A percentile compares a stretch with the other conserved stretches of the same genome.
Evolutionary conservation across 140 eudicot genomes (phyloP).

Genomic region (Ambrosia hybrid): DNA sequence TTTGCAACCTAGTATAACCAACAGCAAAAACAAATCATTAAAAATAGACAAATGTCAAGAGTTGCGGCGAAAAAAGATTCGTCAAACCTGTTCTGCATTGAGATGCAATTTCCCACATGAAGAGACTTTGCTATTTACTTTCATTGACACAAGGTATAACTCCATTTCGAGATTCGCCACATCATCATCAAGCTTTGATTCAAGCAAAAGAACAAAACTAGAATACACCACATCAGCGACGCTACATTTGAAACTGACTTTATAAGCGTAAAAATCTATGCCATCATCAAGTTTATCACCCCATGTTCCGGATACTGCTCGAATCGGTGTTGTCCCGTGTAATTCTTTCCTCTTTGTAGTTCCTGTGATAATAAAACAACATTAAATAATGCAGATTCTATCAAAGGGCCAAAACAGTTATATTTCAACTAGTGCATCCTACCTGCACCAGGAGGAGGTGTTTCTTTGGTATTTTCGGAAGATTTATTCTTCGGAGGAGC

Average conservation of each 20-base stretch:
- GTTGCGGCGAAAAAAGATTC: too few relatives aligned
- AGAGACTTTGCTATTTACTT: conserved; percentile 61
- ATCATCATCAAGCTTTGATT: conserved; percentile 75
- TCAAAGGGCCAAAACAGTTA: background rate
- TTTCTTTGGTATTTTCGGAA: conserved; percentile 23
- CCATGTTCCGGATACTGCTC: conserved; percentile 72
- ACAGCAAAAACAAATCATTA: conserved; percentile 14
- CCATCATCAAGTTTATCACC: conserved; percentile 47
- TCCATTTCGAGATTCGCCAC: conserved; percentile 73
- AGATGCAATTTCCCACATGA: conserved; percentile 49
- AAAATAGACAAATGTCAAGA: background rate
- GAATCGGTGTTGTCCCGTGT: conserved; percentile 60
- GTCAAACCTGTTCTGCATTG: conserved; percentile 57
- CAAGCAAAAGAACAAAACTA: conserved; percentile 64
- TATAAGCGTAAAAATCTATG: conserved; percentile 55
- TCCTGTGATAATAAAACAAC: conserved; percentile 44
- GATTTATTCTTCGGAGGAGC: conserved; percentile 28
- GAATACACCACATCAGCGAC: conserved; percentile 44
- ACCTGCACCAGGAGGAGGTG: conserved; percentile 61
- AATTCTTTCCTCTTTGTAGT: conserved; percentile 94
- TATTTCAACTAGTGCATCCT: background rate
- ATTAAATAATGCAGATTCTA: background rate
- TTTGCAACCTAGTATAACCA: conserved; percentile 45
- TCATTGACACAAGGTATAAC: conserved; percentile 57
- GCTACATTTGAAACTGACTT: conserved; percentile 59